phyloP scores from a whole-genome alignment of 1,139 yeast species.

The Hanseniaspora uvarum region DNA sequence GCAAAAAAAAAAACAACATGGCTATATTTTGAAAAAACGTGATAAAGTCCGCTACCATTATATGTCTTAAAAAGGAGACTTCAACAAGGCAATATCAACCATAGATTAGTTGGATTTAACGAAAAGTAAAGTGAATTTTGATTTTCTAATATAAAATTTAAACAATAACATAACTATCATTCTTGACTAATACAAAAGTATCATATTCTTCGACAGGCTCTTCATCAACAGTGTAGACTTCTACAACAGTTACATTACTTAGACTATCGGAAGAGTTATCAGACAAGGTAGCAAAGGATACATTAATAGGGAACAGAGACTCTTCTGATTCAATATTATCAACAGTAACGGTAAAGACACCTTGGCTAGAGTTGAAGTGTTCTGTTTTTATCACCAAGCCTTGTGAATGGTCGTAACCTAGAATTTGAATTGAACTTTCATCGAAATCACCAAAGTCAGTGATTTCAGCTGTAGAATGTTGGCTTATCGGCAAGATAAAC shows the following conservation, averaged over 20 bases:
- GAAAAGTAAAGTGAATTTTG: no score
- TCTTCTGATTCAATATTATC: conserved; percentile 65
- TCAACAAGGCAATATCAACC: no score
- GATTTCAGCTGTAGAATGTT: conserved; percentile 42
- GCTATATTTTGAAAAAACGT: neutral
- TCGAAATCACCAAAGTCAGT: conserved; percentile 43
- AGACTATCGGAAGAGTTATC: conserved; percentile 32
- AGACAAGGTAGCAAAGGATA: conserved; percentile 33
- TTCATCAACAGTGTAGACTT: conserved; percentile 35
- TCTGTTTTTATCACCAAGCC: conserved; percentile 52
- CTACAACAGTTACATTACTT: conserved; percentile 40
- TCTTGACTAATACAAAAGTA: conserved; percentile 47
- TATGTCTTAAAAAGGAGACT: no score
- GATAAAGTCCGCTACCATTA: neutral
- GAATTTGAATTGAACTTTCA: conserved; percentile 38
- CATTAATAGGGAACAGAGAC: conserved; percentile 76
- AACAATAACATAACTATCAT: conserved; percentile 59
- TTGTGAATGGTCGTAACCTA: conserved; percentile 42
- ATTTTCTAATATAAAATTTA: conserved; percentile 28
- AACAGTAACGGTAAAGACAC: conserved; percentile 71
- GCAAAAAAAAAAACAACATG: neutral
- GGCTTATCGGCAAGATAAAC: conserved; percentile 52
- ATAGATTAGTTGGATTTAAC: no score
- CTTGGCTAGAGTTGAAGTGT: conserved; percentile 44
- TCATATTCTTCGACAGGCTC: conserved; percentile 58